Evolutionary conservation across 257 asterid species (phyloP).

Genomic region (Scutellaria galericulata): DNA sequence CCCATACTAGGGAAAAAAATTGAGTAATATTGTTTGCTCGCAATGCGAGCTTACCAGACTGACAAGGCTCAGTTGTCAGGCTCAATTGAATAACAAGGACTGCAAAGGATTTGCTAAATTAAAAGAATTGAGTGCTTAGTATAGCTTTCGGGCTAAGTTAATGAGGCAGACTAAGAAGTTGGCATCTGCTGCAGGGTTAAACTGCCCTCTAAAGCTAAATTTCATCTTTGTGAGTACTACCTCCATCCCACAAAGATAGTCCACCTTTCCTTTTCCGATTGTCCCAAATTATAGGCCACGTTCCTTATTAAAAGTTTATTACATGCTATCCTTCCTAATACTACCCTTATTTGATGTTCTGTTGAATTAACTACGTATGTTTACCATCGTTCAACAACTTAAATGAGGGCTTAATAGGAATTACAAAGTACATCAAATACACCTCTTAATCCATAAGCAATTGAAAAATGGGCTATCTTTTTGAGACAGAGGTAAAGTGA

Average conservation of each 20-base stretch:
- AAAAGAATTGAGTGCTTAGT: not conserved
- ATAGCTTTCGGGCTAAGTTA: not conserved
- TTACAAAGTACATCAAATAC: no score
- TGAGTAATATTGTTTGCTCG: constrained; percentile 11
- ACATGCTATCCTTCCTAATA: no score
- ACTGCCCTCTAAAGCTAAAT: constrained; percentile 20
- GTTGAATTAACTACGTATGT: no score
- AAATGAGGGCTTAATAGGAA: no score
- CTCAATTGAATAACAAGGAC: constrained; percentile 3
- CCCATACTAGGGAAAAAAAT: not conserved
- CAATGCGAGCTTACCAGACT: constrained; percentile 2
- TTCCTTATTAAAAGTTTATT: no score
- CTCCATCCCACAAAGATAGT: not conserved
- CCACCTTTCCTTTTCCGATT: no score
- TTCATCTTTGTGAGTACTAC: not conserved
- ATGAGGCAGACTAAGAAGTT: not conserved
- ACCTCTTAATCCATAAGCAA: no score
- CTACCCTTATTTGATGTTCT: no score
- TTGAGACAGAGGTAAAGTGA: not conserved
- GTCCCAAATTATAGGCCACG: no score
- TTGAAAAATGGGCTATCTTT: not conserved
- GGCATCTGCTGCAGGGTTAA: not conserved
- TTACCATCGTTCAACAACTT: no score
- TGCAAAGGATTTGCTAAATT: constrained; percentile 19
- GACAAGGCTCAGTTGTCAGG: constrained; percentile 19